Conservation (phyloP, 1,284 basidiomycete species). For the Pyrrhoderma lamaoense region DNA sequence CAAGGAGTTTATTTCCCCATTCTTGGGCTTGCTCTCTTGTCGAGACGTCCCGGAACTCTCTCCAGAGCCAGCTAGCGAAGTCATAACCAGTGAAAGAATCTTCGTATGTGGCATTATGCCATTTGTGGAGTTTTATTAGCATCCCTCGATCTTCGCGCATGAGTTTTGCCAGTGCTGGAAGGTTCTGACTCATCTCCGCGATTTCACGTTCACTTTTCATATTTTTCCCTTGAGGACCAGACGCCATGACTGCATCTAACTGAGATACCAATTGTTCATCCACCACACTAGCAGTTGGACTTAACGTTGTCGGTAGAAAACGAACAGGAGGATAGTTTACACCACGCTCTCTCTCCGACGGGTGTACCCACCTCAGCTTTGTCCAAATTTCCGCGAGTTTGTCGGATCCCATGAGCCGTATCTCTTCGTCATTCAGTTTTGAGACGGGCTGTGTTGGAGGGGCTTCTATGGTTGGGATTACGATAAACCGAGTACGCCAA, state of each 20-base stretch:
- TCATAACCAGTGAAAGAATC: constrained; percentile 84
- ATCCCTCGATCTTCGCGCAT: constrained; percentile 77
- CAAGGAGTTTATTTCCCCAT: constrained; percentile 66
- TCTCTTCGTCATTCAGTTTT: constrained; percentile 79
- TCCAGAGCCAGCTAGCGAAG: constrained; percentile 80
- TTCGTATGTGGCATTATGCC: constrained; percentile 62
- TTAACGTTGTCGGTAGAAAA: constrained; percentile 75
- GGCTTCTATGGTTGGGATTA: constrained; percentile 77
- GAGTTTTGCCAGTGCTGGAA: constrained; percentile 58
- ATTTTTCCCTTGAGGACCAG: constrained; percentile 67
- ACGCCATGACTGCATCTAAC: constrained; percentile 68
- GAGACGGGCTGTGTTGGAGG: constrained; percentile 57
- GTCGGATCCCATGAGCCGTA: constrained; percentile 83
- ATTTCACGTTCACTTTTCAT: constrained; percentile 70
- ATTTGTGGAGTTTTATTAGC: constrained; percentile 68
- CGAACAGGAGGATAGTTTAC: constrained; percentile 51
- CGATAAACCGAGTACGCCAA: constrained; percentile 93
- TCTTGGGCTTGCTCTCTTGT: constrained; percentile 74
- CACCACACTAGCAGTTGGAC: constrained; percentile 68
- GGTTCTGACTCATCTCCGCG: constrained; percentile 41
- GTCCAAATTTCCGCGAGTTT: constrained; percentile 87
- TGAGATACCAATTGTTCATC: constrained; percentile 74
- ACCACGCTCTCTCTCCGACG: constrained; percentile 44
- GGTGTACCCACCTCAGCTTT: constrained; percentile 67
- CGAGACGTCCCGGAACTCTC: constrained; percentile 79